Evolutionary conservation across 306 rosid genomes (phyloP).

Genomic region (Dryas drummondii): DNA sequence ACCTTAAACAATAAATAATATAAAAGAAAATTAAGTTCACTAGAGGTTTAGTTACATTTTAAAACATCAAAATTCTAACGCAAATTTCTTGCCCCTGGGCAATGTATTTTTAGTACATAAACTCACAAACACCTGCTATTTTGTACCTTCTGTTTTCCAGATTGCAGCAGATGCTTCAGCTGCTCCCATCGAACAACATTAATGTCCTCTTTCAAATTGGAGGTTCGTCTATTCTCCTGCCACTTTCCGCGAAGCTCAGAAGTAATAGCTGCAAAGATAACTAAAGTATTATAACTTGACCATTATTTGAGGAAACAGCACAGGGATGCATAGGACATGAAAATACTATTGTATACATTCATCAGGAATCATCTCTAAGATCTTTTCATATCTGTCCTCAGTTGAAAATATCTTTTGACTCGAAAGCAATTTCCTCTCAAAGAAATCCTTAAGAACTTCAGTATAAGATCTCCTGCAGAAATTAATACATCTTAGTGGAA

Average conservation of each 20-base stretch:
- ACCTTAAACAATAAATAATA: conserved; percentile 32
- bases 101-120: background rate
- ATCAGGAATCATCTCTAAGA: conserved; percentile 80
- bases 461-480: conserved; percentile 71
- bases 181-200: conserved; percentile 83
- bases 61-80: background rate
- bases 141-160: conserved; percentile 69
- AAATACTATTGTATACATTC: conserved; percentile 47
- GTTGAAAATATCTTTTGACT: conserved; percentile 68
- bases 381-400: conserved; percentile 78
- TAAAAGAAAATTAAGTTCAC: conserved; percentile 5
- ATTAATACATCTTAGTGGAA: conserved; percentile 27
- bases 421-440: conserved; percentile 64
- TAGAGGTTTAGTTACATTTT: background rate
- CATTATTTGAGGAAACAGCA: conserved; percentile 18
- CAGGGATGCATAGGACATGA: background rate
- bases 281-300: conserved; percentile 10
- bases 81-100: background rate
- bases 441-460: conserved; percentile 64
- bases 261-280: conserved; percentile 66
- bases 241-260: conserved; percentile 86
- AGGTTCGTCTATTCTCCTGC: conserved; percentile 65
- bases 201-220: conserved; percentile 63
- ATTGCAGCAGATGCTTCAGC: conserved; percentile 65
- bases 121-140: conserved; percentile 6